These are phyloP conservation scores for Ceratocystis papillata DNA, from an alignment of 2,329 filamentous ascomycete species.

Conservation along the genomic window DNA sequence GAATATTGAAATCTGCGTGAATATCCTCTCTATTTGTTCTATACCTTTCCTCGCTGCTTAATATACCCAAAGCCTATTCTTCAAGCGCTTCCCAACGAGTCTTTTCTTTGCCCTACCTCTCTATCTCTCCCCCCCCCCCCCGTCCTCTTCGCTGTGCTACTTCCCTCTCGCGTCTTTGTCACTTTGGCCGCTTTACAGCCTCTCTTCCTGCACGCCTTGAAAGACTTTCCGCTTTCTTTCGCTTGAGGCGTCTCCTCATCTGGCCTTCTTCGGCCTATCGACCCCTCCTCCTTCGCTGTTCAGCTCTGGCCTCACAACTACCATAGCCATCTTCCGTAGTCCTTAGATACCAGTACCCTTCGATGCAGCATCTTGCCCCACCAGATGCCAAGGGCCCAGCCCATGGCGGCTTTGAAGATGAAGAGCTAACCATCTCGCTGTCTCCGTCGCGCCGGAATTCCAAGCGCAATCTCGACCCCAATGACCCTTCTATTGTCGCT, in stretches of 20 bases:
- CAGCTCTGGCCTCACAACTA: background rate
- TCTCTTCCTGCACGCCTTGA: background rate
- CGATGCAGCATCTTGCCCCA: conserved; percentile 21
- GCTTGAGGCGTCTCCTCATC: background rate
- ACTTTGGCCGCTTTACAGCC: background rate
- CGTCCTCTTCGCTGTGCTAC: background rate
- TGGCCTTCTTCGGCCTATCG: background rate
- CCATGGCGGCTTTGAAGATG: conserved; percentile 54
- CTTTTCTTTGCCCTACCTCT: background rate
- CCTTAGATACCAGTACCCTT: background rate
- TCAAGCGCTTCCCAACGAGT: background rate
- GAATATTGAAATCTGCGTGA: background rate
- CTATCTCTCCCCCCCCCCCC: background rate
- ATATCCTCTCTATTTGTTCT: background rate
- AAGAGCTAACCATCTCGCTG: conserved; percentile 71
- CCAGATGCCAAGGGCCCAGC: conserved; percentile 18
- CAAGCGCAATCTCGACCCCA: conserved; percentile 21
- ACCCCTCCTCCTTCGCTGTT: background rate
- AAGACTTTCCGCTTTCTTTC: background rate
- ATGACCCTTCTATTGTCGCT: conserved; percentile 21
- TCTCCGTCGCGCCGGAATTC: conserved; percentile 43
- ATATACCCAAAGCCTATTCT: background rate
- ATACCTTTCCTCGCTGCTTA: background rate
- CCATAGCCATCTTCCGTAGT: background rate
- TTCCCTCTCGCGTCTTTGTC: background rate